phyloP scores from a whole-genome alignment of 345 rosid species.

The Laguncularia racemosa region DNA sequence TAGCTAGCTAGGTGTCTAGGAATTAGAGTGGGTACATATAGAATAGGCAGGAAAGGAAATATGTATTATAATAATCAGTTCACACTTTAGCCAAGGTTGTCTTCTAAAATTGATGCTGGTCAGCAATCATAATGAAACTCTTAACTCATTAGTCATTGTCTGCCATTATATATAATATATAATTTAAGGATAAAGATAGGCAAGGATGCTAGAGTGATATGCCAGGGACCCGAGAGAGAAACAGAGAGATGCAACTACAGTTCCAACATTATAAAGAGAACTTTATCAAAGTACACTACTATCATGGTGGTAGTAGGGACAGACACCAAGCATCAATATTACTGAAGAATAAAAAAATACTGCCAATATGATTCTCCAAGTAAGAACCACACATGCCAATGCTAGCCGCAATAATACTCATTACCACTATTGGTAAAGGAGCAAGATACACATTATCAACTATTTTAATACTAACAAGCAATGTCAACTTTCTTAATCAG shows the following conservation, averaged over 20 bases:
- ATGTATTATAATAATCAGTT: not conserved
- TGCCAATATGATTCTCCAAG: too few relatives aligned
- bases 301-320: constrained; percentile 19
- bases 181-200: constrained; percentile 1
- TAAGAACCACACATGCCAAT: too few relatives aligned
- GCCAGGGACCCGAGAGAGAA: constrained; percentile 1
- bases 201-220: constrained; percentile 1
- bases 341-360: not conserved
- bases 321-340: constrained; percentile 15
- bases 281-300: constrained; percentile 1
- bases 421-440: not conserved
- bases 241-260: constrained; percentile 5
- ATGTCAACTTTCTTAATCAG: too few relatives aligned
- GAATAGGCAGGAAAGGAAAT: not conserved
- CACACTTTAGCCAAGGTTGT: not conserved
- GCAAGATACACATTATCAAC: not conserved
- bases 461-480: not conserved
- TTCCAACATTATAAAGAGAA: not conserved
- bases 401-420: too few relatives aligned
- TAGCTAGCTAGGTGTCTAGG: constrained; percentile 8
- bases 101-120: not conserved
- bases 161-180: constrained; percentile 18
- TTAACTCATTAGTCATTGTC: not conserved
- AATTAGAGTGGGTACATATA: constrained; percentile 12
- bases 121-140: constrained; percentile 13